phyloP scores from a whole-genome alignment of 768 basidiomycete genomes.

The Suillus brevipes region DNA sequence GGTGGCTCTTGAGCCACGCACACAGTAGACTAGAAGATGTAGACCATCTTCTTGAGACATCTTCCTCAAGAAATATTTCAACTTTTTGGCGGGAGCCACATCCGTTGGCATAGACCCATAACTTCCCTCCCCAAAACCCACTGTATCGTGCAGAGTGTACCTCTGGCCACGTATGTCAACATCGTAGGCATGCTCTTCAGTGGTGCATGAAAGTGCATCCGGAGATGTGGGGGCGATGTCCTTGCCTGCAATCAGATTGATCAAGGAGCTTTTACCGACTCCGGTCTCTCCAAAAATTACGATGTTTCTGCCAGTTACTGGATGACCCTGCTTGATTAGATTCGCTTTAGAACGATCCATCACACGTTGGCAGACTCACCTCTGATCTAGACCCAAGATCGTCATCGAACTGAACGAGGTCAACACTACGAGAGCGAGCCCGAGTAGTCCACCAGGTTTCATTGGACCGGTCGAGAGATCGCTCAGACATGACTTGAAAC shows the following conservation, averaged over 20 bases:
- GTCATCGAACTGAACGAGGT: background rate
- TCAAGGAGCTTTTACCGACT: conserved; percentile 43
- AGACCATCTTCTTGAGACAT: conserved; percentile 30
- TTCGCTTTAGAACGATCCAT: background rate
- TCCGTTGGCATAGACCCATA: conserved; percentile 11
- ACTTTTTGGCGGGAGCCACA: conserved; percentile 9
- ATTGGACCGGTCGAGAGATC: background rate
- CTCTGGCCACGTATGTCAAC: conserved; percentile 21
- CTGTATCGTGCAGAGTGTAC: conserved; percentile 35
- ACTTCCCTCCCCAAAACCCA: conserved; percentile 25
- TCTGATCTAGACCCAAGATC: background rate
- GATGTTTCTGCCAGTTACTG: conserved; percentile 27
- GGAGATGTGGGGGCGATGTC: conserved; percentile 33
- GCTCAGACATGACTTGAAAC: background rate
- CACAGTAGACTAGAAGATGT: conserved; percentile 25
- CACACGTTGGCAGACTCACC: background rate
- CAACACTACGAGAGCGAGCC: background rate
- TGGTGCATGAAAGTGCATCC: conserved; percentile 38
- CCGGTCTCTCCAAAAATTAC: conserved; percentile 48
- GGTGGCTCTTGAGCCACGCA: conserved; percentile 20
- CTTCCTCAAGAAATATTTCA: conserved; percentile 34
- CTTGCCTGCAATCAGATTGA: conserved; percentile 40
- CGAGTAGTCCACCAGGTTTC: background rate
- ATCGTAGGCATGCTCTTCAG: conserved; percentile 28
- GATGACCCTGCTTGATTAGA: background rate